Evolutionary conservation across 2,329 filamentous ascomycete species (phyloP), one percentile per base, ranked within the genome.

Genomic region (Exophiala sp.): DNA sequence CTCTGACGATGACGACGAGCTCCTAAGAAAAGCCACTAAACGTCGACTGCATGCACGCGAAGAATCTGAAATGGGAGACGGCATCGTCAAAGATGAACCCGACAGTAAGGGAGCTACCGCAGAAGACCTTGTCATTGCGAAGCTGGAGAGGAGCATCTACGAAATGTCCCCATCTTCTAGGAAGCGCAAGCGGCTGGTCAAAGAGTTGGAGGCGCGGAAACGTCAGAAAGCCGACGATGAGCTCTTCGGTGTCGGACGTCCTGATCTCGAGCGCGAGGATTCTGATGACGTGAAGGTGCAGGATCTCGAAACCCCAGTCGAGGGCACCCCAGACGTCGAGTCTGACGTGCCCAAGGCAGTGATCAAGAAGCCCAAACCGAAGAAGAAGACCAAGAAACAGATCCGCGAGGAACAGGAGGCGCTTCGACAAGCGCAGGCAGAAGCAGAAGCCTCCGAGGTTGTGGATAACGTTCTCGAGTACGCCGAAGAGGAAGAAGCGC

Each of bases 141-240:
- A 65, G 44, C 50, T 66, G 11, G 59, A 66, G 24, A 50, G 61
- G 33, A 65, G 65, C 42, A 65, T 66, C 24, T 66, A 75, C 69
- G 65, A 87, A 73, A 68, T 82, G 24, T 78, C 80, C 18, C 73
- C 78, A 20, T 72, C 70, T 35, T 78, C 77, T n/a, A 76, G 75
- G 68, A 94, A 95, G 69, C 84, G 88, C 60, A 94, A 92, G 70
- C 78, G 89, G 36, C 82, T 87, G 36, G 75, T 84, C 41, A 84
- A 86, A 35, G 80, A 88, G 16, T 82, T 88, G 54, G 80, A 81
- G 50, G 81, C 86, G 43, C 82, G 88, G 47, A 94, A 95, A 70
- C 84, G 89, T 45, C 87, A 86, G 64, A 92, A 91, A 74, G 90
- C 89, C 67, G 88, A 91, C 54, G 88, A 92, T 63, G 88, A 90